Evolutionary conservation across 306 rosid species (phyloP), one percentile per base, ranked within the genome.

Genomic region (Oemleria cerasiformis): DNA sequence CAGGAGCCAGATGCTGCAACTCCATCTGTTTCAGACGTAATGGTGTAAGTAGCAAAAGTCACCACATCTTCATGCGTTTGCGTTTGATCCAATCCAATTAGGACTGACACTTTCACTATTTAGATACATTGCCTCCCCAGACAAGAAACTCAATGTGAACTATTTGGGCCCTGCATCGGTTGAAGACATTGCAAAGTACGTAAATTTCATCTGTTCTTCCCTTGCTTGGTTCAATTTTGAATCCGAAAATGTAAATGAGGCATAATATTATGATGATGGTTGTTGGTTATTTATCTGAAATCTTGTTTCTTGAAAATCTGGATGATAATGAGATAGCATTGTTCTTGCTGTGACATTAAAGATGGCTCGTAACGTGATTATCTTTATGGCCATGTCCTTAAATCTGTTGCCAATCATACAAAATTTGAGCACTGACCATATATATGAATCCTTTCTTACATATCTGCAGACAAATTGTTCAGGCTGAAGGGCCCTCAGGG

Each of bases 401-500:
- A 17, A 17, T 30, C 16, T 4, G 56, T 67, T 48, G 69, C 25
- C 43, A 16, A n/a, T 48, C 58, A 30, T 48, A 25, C 21, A 16
- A 30, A 23, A 47, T 30, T 25, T 47, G 11, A 10, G 47, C n/a
- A 48, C 12, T n/a, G 15, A 49, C 72, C 42, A 19, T 11, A 11
- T 4, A 30, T 30, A 38, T 6, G 13, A 25, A 48, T 10, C 59
- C 30, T 36, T 67, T 53, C 21, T 39, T 0, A 7, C 19, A 13
- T n/a, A 65, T 73, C 41, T 73, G 68, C 87, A 94, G 95, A 67
- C 97, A 94, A 79, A 81, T 94, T 60, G 53, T 87, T 82, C 12
- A 43, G 3, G 95, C 96, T 2, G 81, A 87, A 84, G 97, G 97
- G 9, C 98, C 98, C 8, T 78, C 97, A 48, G 98, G 98, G 75